These are phyloP conservation scores for Myochromella boudieri DNA, from an alignment of 768 basidiomycete species.

Conservation along the genomic window DNA sequence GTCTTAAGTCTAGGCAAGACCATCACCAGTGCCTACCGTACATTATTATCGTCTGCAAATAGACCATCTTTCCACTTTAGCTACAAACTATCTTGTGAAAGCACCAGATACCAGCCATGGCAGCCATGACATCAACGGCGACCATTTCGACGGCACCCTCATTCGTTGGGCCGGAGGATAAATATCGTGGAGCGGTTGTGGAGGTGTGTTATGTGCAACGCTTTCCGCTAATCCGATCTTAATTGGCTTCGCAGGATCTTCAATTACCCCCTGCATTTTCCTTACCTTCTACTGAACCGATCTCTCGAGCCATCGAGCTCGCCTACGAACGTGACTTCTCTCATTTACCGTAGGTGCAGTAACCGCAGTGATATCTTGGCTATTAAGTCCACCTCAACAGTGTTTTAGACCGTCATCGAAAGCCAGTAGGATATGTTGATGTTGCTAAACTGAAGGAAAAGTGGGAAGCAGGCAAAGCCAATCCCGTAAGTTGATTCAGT, in stretches of 20 bases:
- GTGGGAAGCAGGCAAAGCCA: constrained; percentile 74
- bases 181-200: constrained; percentile 88
- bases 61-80: no score
- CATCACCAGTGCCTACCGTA: no score
- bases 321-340: constrained; percentile 96
- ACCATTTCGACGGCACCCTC: constrained; percentile 8
- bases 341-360: constrained; percentile 73
- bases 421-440: constrained; percentile 84
- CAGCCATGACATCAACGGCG: constrained; percentile 6
- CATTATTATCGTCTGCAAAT: no score
- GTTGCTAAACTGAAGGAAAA: constrained; percentile 70
- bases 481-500: constrained; percentile 53
- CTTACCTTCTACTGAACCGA: constrained; percentile 67
- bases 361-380: no score
- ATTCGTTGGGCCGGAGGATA: constrained; percentile 32
- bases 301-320: constrained; percentile 76
- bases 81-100: no score
- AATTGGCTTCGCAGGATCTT: constrained; percentile 50
- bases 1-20: no score
- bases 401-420: constrained; percentile 69
- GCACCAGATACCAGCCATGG: constrained; percentile 11
- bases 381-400: no score
- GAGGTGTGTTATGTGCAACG: constrained; percentile 53
- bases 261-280: constrained; percentile 89
- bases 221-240: background rate